phyloP scores from a whole-genome alignment of 2,329 filamentous ascomycete genomes.

The Decorospora gaudefroyi region DNA sequence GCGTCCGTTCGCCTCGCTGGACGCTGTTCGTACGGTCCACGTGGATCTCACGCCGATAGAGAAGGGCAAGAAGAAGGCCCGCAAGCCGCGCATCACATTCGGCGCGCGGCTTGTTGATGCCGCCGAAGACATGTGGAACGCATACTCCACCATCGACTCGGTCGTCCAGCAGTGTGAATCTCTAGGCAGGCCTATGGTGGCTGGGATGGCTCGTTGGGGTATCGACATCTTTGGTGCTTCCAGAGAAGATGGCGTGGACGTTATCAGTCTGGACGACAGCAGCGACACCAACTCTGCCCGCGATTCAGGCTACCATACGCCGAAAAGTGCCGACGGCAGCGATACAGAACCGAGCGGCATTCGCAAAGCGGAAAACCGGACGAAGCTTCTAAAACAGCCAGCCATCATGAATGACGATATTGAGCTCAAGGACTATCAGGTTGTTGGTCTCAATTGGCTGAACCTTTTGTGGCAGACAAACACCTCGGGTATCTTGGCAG shows the following conservation, averaged over 20 bases:
- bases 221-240: conserved; percentile 65
- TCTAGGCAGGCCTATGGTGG: conserved; percentile 68
- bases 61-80: conserved; percentile 44
- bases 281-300: conserved; percentile 51
- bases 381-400: conserved; percentile 67
- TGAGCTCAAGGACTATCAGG: conserved; percentile 86
- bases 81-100: conserved; percentile 56
- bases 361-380: conserved; percentile 41
- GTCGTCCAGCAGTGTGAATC: conserved; percentile 76
- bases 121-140: conserved; percentile 72
- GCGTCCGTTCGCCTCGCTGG: conserved; percentile 72
- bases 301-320: conserved; percentile 71
- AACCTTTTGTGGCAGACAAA: conserved; percentile 77
- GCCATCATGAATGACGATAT: conserved; percentile 75
- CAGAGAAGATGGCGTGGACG: conserved; percentile 64
- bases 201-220: conserved; percentile 70
- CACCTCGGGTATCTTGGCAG: conserved; percentile 87
- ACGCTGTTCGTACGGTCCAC: conserved; percentile 68
- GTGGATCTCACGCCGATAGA: conserved; percentile 31
- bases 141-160: conserved; percentile 81
- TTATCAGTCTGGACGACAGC: conserved; percentile 58
- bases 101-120: conserved; percentile 70
- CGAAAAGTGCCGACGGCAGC: conserved; percentile 47
- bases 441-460: conserved; percentile 95
- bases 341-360: conserved; percentile 56